Evolutionary conservation across 1,139 yeast species (phyloP).

Genomic region (Diutina scorzettiae): DNA sequence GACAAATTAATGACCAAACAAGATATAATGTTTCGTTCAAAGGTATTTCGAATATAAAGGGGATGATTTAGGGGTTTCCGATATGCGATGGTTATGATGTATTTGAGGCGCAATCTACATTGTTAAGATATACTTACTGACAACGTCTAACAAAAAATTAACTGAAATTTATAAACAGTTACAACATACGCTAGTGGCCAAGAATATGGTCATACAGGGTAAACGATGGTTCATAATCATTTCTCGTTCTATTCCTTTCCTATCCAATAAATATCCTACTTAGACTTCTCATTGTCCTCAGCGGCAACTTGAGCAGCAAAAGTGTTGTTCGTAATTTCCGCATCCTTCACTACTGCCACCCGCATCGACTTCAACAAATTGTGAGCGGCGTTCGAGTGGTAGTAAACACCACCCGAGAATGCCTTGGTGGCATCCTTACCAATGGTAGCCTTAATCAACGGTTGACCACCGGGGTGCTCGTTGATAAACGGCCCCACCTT

Average conservation of each 20-base stretch:
- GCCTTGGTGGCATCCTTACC: constrained; percentile 98
- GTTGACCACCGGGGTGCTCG: constrained; percentile 97
- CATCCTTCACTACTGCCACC: constrained; percentile 77
- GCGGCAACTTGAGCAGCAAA: constrained; percentile 40
- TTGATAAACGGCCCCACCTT: constrained; percentile 75
- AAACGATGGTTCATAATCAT: no score
- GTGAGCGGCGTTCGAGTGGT: constrained; percentile 96
- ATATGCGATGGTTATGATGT: no score
- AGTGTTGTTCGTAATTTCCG: constrained; percentile 40
- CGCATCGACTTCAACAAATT: constrained; percentile 92
- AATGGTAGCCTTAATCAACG: constrained; percentile 70
- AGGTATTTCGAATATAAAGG: no score
- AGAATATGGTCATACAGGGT: no score
- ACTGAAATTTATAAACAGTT: no score
- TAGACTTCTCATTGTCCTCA: constrained; percentile 30
- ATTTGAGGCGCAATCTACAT: no score
- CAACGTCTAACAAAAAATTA: no score
- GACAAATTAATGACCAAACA: no score
- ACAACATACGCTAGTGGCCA: no score
- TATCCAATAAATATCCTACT: background rate
- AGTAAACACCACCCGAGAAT: constrained; percentile 95
- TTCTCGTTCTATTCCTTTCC: background rate
- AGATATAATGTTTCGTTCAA: no score
- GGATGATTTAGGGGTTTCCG: no score
- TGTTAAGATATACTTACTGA: no score